phyloP scores from a whole-genome alignment of 202 grass and related monocot species.

The Dendrocalamus latiflorus region DNA sequence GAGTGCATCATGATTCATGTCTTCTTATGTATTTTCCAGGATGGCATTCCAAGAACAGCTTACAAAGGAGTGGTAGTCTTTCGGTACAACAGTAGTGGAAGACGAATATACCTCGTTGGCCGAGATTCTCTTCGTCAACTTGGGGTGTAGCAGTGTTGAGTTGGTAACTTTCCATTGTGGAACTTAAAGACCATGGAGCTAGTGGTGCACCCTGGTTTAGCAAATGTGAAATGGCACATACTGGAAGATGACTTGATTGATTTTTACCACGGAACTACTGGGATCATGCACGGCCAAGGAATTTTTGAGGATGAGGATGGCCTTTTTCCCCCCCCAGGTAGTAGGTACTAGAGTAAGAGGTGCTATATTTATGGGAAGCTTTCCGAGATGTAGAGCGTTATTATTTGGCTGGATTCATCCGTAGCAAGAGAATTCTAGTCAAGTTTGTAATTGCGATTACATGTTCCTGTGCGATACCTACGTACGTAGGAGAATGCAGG shows the following conservation, averaged over 20 bases:
- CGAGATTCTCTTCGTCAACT: slow-evolving; percentile 62
- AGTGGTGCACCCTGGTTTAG: not conserved
- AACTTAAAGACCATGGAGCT: too few relatives aligned
- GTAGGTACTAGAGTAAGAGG: not conserved
- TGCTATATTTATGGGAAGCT: not conserved
- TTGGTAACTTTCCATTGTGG: not conserved
- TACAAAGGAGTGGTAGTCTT: slow-evolving; percentile 96
- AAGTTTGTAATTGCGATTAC: not conserved
- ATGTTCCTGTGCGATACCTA: not conserved
- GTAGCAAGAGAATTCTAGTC: not conserved
- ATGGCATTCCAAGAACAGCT: slow-evolving; percentile 87
- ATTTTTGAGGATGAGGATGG: not conserved
- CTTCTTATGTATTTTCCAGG: slow-evolving; percentile 35
- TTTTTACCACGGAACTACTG: not conserved
- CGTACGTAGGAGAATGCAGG: too few relatives aligned
- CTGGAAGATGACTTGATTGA: not conserved
- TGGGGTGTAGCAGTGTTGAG: slow-evolving; percentile 36
- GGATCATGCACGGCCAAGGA: not conserved
- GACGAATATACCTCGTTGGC: slow-evolving; percentile 66
- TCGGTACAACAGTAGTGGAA: slow-evolving; percentile 54
- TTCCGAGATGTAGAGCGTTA: not conserved
- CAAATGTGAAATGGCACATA: not conserved
- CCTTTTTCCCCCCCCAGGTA: too few relatives aligned
- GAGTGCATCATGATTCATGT: not conserved
- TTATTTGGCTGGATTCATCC: not conserved